phyloP scores from a whole-genome alignment of 2,329 filamentous ascomycete genomes.

The Pleurostoma richardsiae region DNA sequence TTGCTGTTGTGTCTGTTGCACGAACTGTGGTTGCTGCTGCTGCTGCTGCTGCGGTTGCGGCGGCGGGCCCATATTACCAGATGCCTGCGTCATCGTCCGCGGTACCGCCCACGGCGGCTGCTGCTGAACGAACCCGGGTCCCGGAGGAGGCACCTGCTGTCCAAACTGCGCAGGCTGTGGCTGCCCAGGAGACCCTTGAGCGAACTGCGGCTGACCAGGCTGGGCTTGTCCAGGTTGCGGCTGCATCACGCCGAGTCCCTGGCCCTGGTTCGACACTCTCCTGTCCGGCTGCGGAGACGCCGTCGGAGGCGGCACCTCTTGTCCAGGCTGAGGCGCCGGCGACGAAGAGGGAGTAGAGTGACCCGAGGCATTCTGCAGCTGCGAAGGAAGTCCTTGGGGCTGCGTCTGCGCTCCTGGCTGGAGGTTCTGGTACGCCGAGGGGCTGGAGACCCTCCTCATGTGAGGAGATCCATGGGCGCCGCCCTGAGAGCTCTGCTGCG shows the following conservation, averaged over 20 bases:
- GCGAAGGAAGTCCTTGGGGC: background rate
- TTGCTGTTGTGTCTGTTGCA: background rate
- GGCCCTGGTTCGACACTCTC: background rate
- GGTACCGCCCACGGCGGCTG: no score
- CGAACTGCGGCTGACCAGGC: background rate
- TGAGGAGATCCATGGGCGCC: conserved; percentile 3
- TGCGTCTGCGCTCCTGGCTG: conserved; percentile 1
- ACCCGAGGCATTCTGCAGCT: conserved; percentile 3
- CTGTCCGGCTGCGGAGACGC: conserved; percentile 4
- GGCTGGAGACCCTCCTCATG: conserved; percentile 3
- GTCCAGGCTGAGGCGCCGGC: conserved; percentile 4
- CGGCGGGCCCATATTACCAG: background rate
- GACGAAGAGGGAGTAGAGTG: conserved; percentile 6
- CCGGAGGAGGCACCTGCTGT: background rate
- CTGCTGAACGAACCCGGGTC: no score
- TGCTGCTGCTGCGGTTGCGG: background rate
- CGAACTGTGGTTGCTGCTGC: background rate
- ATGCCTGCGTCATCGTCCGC: no score
- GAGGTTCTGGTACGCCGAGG: background rate
- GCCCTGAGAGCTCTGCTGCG: background rate
- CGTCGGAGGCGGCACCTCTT: conserved; percentile 4
- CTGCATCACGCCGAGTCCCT: conserved; percentile 2
- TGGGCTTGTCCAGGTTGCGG: background rate
- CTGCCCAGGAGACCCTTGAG: background rate
- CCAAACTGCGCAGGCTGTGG: background rate